Evolutionary conservation across 441 rosid species (phyloP).

Genomic region (Omphalea diandra): DNA sequence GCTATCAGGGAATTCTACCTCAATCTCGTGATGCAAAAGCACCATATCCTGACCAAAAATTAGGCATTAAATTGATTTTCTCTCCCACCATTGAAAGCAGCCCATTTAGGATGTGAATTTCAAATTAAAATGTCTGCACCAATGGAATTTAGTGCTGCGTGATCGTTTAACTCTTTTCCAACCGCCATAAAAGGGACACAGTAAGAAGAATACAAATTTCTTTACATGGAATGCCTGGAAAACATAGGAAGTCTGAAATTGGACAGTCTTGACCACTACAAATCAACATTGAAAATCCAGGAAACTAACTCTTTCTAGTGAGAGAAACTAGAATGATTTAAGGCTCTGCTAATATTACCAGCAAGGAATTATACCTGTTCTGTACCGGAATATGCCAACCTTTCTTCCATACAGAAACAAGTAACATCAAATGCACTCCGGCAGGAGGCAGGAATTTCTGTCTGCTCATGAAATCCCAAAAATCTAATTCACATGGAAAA

Average conservation of each 20-base stretch:
- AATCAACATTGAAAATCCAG: background rate
- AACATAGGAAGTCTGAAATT: background rate
- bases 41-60: slow-evolving; percentile 78
- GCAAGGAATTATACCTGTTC: slow-evolving; percentile 60
- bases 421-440: slow-evolving; percentile 62
- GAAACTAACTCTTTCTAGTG: too few species aligned
- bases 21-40: slow-evolving; percentile 83
- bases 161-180: too few species aligned
- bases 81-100: too few species aligned
- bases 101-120: too few species aligned
- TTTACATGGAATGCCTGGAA: background rate
- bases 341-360: background rate
- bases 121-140: background rate
- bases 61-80: too few species aligned
- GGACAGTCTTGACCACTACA: background rate
- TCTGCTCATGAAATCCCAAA: slow-evolving; percentile 68
- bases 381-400: slow-evolving; percentile 58
- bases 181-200: background rate
- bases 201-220: background rate
- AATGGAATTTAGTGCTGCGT: background rate
- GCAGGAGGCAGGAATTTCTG: slow-evolving; percentile 65
- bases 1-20: slow-evolving; percentile 71
- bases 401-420: slow-evolving; percentile 84
- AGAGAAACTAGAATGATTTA: background rate
- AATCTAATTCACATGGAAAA: slow-evolving; percentile 48